Conservation (phyloP, 345 rosid genomes). For the Acer yangbiense region DNA sequence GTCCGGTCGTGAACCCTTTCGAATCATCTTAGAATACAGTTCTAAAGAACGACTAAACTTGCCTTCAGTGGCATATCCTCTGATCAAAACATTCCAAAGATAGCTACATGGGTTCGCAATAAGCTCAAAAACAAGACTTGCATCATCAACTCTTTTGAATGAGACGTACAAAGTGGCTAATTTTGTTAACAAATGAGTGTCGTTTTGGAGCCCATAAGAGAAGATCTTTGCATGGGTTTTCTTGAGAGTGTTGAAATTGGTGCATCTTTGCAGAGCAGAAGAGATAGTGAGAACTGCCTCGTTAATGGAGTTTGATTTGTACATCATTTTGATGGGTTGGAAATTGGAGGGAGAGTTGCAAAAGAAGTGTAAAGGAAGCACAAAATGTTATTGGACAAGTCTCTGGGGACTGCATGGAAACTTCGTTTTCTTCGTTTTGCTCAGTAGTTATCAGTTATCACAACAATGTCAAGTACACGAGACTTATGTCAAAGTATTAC, state of each 20-base stretch:
- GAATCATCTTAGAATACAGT: neutral
- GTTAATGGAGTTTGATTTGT: neutral
- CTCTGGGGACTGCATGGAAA: neutral
- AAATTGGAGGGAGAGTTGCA: neutral
- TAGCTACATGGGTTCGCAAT: neutral
- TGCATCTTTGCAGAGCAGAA: neutral
- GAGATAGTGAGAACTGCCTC: neutral
- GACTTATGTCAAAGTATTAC: too few species aligned
- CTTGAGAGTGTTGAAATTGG: neutral
- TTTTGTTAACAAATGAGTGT: neutral
- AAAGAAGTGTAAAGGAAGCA: neutral
- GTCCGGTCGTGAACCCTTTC: neutral
- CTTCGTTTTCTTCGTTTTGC: too few species aligned
- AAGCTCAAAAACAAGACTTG: neutral
- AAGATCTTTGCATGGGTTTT: neutral
- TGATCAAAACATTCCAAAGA: neutral
- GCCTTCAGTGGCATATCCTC: slow-evolving; percentile 2
- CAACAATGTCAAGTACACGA: too few species aligned
- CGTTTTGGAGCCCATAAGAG: neutral
- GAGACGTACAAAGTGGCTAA: neutral
- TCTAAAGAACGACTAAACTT: neutral
- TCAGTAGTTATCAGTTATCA: neutral
- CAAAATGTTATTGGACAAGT: too few species aligned
- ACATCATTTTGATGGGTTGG: neutral
- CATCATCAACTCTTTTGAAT: neutral